Base-by-base conservation (phyloP, 441 rosid genomes). In the Populus hybrid region DNA sequence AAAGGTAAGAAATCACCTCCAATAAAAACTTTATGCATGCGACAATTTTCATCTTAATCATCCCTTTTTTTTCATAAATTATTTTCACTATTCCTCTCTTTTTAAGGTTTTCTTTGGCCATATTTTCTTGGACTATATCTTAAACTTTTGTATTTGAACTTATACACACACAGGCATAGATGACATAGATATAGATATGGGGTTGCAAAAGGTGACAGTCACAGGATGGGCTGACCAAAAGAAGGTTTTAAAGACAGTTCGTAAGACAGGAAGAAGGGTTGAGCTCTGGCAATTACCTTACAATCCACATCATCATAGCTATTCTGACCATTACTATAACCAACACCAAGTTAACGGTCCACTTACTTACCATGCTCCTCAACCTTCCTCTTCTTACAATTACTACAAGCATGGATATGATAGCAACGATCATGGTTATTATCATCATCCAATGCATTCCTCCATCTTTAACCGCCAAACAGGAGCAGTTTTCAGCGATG, bases 381-480 rank as follows among this genome's bases (percentile, higher is more conserved):
- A 84, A 32, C 97, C 95, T 0, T 74, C 89, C 0, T 92, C 98
- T 20, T 88, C 93, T 42, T 94, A 93, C 85, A 93, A 94, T 66
- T 94, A 90, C 77, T 86, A 88, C 84, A 94, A 90, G 82, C 97
- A 94, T 73, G 97, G 97, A 23, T 91, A 90, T 34, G 91, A 92
- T 64, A 86, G 78, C 83, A 84, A 61, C 36, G 86, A 84, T 68
- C 81, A 81, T 20, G 82, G 84, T 12, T 81, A 89, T 77, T 85
- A 89, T 72, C 78, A 74, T 28, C 86, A 89, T 18, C 87, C 87
- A 0, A 84, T 82, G 32, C 89, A 86, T n/a, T 83, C 95, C 23
- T 83, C 86, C 57, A 80, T 88, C 42, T 91, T 91, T 38, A 75
- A 80, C 40, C 85, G 88, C 73, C 96, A 89, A 28, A 81, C 93